A percentile compares a stretch with the other conserved stretches of the same genome.
Conservation (phyloP, 2,329 filamentous ascomycete genomes). For the Capronia epimyces region DNA sequence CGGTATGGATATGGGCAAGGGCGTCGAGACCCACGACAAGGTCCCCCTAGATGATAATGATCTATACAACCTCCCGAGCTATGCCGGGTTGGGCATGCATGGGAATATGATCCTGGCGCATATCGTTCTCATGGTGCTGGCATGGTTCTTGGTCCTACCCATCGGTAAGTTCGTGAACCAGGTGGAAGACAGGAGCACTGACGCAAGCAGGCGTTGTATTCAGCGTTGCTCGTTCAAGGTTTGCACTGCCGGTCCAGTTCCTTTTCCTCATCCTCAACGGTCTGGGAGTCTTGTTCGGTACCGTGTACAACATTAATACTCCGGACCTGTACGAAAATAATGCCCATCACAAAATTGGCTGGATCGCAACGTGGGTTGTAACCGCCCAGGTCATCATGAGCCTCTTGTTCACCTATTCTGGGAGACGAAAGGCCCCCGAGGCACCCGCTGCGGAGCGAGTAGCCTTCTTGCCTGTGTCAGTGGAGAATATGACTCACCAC, state of each 20-base stretch:
- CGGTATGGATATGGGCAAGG: conserved; percentile 28
- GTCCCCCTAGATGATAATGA: conserved; percentile 21
- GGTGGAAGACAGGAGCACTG: conserved; percentile 4
- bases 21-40: conserved; percentile 22
- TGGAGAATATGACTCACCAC: conserved; percentile 51
- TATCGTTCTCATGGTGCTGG: conserved; percentile 62
- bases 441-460: conserved; percentile 43
- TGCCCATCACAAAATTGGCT: conserved; percentile 82
- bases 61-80: conserved; percentile 35
- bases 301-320: conserved; percentile 71
- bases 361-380: conserved; percentile 70
- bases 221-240: conserved; percentile 71
- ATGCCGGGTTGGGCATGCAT: conserved; percentile 37
- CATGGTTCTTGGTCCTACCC: conserved; percentile 69
- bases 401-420: conserved; percentile 57
- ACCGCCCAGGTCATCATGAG: conserved; percentile 65
- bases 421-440: conserved; percentile 38
- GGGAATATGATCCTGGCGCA: conserved; percentile 58
- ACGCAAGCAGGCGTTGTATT: conserved; percentile 67
- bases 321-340: conserved; percentile 84
- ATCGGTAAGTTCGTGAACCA: conserved; percentile 52
- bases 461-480: conserved; percentile 59
- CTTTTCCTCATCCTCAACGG: conserved; percentile 60
- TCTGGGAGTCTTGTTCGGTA: conserved; percentile 58
- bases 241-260: conserved; percentile 65